A percentile compares a stretch with the other conserved stretches of the same genome.
Evolutionary conservation across 805 yeast genomes (phyloP).

Genomic region (Candida parachauliodes): DNA sequence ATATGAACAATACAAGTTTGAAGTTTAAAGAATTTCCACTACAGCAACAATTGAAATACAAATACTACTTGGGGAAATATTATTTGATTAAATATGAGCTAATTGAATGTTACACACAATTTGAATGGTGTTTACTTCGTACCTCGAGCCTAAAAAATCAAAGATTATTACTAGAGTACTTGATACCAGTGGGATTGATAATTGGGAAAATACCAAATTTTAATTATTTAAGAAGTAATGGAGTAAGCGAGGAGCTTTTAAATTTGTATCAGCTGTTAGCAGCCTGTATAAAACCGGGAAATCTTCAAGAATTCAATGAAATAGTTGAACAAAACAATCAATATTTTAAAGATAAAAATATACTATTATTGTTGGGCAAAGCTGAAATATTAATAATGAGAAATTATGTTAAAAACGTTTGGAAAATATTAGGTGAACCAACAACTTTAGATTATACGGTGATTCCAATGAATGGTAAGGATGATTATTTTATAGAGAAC

Average conservation of each 20-base stretch:
- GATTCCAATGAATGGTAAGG: slow-evolving; percentile 15
- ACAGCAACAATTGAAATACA: slow-evolving; percentile 47
- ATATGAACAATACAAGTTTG: slow-evolving; percentile 51
- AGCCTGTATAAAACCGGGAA: slow-evolving; percentile 40
- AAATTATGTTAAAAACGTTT: slow-evolving; percentile 37
- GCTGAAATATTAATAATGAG: slow-evolving; percentile 43
- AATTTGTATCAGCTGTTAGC: slow-evolving; percentile 34
- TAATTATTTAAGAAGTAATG: not conserved
- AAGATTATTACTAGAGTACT: slow-evolving; percentile 40
- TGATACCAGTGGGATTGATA: slow-evolving; percentile 51
- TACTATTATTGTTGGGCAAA: slow-evolving; percentile 45
- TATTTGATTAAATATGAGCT: slow-evolving; percentile 52
- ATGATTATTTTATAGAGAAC: slow-evolving; percentile 47
- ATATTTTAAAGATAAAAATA: slow-evolving; percentile 33
- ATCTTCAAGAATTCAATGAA: slow-evolving; percentile 31
- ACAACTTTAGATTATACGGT: slow-evolving; percentile 27
- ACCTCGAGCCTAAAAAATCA: slow-evolving; percentile 25
- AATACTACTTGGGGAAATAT: slow-evolving; percentile 53
- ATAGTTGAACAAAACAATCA: slow-evolving; percentile 24
- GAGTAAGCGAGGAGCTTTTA: slow-evolving; percentile 6
- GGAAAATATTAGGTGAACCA: slow-evolving; percentile 24
- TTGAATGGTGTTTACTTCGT: slow-evolving; percentile 50
- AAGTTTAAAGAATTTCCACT: slow-evolving; percentile 37
- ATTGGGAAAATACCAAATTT: slow-evolving; percentile 52
- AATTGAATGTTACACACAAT: slow-evolving; percentile 45